Conservation (phyloP, 352 stramenopile genomes). For the Phytopythium aichiense region DNA sequence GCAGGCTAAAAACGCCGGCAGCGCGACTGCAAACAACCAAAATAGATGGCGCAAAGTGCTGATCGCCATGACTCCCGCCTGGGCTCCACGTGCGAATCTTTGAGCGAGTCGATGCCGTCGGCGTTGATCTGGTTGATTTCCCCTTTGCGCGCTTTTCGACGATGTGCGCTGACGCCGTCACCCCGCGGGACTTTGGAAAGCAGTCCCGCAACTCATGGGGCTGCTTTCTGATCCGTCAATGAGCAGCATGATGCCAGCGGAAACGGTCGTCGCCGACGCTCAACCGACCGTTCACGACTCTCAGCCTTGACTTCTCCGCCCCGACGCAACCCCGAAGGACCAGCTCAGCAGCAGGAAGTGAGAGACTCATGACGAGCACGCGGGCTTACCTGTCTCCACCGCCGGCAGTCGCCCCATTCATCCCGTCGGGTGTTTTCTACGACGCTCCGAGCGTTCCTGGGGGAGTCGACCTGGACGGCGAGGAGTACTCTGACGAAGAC, state of each 20-base stretch:
- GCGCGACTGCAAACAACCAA: not conserved
- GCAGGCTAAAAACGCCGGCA: not conserved
- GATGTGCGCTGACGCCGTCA: not conserved
- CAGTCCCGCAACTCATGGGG: not conserved
- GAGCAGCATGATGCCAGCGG: not conserved
- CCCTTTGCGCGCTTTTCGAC: not conserved
- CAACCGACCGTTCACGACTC: not conserved
- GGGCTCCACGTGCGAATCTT: not conserved
- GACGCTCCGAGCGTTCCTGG: conserved; percentile 13
- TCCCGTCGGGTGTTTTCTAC: conserved; percentile 23
- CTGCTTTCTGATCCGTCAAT: not conserved
- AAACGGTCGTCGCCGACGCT: not conserved
- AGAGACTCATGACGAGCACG: not conserved
- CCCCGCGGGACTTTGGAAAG: not conserved
- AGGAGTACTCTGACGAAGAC: conserved; percentile 13
- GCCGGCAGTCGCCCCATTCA: conserved; percentile 26
- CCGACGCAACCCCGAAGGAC: not conserved
- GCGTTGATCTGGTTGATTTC: not conserved
- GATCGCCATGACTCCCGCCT: not conserved
- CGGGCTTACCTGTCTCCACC: conserved; percentile 14
- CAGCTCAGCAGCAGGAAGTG: not conserved
- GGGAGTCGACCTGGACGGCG: not conserved
- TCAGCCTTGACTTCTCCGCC: not conserved
- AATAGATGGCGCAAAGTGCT: not conserved
- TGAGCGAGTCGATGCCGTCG: not conserved